Evolutionary conservation across 2,329 filamentous ascomycete species (phyloP), one percentile per base, ranked within the genome.

Genomic region (Phoma sp.): DNA sequence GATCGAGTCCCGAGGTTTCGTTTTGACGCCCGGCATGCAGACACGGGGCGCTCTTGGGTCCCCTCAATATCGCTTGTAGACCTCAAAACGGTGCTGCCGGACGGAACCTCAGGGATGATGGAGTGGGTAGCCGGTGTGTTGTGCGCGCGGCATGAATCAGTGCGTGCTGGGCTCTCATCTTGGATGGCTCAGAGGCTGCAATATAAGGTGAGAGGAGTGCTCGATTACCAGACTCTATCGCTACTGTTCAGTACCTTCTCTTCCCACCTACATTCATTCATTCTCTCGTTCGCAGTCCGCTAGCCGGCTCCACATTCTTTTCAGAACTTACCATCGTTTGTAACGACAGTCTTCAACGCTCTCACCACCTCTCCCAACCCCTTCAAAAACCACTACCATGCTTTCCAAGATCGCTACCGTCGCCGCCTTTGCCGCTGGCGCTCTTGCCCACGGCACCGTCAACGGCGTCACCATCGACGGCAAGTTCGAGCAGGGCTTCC

Each of bases 381-480:
- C 54, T 52, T 57, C 56, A 32, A 18, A 60, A 33, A 57, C 22
- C 57, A 37, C 53, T 63, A 67, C 62, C 25, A 71, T 71, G 69
- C 68, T 65, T 55, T 65, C 65, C 56, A 57, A 62, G 27, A 55
- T 70, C 60, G 55, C 65, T 50, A 65, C 64, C 32, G 51, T 67
- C 47, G 55, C 64, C 51, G 60, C 63, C 48, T 57, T 73, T 44
- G 69, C 65, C 49, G 71, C 70, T 54, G 71, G 74, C 30, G 77
- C 75, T 50, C 69, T 75, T 52, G 80, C 78, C 51, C 80, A 83
- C 67, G 80, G 80, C 32, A 73, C 69, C 45, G 76, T 81, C 47
- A 66, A 62, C 7, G 75, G 77, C 56, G 72, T 82, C 48, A 74
- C 78, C 45, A 76, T 80, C 45, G 78, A 80, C 57, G 81, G 81